phyloP scores from a whole-genome alignment of 202 grass and related monocot species.

The Brachypodium distachyon region DNA sequence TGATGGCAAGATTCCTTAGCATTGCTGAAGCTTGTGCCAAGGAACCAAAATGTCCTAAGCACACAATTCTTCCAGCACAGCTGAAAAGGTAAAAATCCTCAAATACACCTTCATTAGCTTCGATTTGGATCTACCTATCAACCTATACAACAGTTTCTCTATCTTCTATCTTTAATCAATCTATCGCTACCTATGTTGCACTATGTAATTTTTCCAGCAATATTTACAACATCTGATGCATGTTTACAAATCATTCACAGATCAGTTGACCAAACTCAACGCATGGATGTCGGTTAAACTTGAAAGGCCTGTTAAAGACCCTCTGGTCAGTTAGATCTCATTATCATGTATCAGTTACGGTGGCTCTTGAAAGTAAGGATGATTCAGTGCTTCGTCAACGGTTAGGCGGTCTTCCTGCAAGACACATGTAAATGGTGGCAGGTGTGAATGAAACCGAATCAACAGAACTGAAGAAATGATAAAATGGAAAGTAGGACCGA shows the following conservation, averaged over 20 bases:
- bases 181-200: constrained; percentile 1
- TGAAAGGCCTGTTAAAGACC: background rate
- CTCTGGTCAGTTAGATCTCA: background rate
- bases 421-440: background rate
- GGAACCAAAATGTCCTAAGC: background rate
- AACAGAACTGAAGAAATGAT: background rate
- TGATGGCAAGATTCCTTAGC: too few relatives aligned
- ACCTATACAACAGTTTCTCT: background rate
- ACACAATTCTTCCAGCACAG: background rate
- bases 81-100: background rate
- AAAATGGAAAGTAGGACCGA: background rate
- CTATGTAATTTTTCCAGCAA: background rate
- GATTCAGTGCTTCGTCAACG: constrained; percentile 75
- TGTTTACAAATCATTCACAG: background rate
- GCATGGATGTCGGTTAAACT: background rate
- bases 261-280: background rate
- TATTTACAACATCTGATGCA: background rate
- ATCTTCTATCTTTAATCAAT: background rate
- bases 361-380: constrained; percentile 76
- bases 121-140: background rate
- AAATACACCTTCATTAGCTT: background rate
- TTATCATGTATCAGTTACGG: background rate
- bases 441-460: background rate
- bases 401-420: constrained; percentile 77
- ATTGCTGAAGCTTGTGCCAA: background rate